phyloP scores from a whole-genome alignment of 768 basidiomycete species.

The Lanmaoa pseudosensibilis region DNA sequence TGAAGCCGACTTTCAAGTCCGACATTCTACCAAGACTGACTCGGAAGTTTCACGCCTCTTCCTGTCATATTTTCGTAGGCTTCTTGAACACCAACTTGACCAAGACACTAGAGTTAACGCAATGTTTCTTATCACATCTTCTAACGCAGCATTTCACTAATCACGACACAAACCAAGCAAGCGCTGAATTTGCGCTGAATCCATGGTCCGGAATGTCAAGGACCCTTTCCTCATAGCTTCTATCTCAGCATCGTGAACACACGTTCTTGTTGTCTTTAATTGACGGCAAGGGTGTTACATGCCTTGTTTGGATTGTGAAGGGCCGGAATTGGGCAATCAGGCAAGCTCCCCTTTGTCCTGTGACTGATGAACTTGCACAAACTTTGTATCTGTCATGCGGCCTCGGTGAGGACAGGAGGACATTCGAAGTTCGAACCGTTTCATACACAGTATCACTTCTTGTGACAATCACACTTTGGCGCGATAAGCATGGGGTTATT shows the following conservation, averaged over 20 bases:
- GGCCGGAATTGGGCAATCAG: background rate
- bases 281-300: background rate
- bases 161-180: background rate
- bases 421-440: too few species aligned
- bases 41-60: too few species aligned
- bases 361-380: too few species aligned
- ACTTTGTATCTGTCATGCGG: background rate
- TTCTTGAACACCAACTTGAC: too few species aligned
- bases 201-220: background rate
- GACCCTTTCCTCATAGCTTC: conserved; percentile 1
- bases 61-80: too few species aligned
- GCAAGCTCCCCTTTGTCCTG: too few species aligned
- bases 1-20: background rate
- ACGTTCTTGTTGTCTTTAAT: background rate
- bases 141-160: background rate
- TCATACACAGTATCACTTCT: background rate
- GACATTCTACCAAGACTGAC: background rate
- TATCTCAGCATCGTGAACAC: background rate
- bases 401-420: background rate
- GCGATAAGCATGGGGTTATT: background rate
- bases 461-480: background rate
- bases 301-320: background rate
- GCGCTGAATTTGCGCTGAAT: background rate
- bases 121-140: background rate
- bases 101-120: too few species aligned